Conservation (phyloP, 208 protist species). For the Leishmania amazonensis region DNA sequence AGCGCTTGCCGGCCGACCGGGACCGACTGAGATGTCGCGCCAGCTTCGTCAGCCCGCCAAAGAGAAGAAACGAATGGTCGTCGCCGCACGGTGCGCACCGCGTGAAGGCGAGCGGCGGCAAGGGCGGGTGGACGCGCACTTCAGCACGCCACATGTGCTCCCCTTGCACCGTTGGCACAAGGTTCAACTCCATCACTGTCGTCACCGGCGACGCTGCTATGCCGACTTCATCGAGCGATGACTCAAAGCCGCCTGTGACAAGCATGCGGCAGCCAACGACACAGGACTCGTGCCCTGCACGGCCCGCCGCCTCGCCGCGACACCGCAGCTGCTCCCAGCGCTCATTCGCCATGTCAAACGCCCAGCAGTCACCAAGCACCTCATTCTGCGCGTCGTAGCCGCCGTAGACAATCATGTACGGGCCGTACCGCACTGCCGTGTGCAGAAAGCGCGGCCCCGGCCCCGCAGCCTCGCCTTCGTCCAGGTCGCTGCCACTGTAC, state of each 20-base stretch:
- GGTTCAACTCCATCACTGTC: conserved; percentile 61
- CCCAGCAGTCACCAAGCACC: conserved; percentile 67
- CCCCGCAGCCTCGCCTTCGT: neutral
- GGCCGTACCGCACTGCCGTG: conserved; percentile 72
- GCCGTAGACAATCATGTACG: conserved; percentile 86
- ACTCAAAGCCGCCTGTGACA: conserved; percentile 72
- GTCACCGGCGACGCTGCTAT: conserved; percentile 11
- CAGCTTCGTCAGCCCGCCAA: conserved; percentile 64
- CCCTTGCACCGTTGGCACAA: conserved; percentile 52
- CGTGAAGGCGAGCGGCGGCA: conserved; percentile 73
- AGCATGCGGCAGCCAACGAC: conserved; percentile 79
- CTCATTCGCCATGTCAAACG: conserved; percentile 81
- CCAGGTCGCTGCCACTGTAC: neutral
- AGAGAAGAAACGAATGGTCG: conserved; percentile 73
- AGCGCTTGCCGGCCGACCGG: conserved; percentile 6
- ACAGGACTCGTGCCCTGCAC: conserved; percentile 69
- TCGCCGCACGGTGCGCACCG: conserved; percentile 72
- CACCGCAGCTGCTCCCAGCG: conserved; percentile 74
- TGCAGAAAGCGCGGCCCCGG: conserved; percentile 68
- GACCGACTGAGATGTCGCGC: conserved; percentile 15
- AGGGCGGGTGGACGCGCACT: conserved; percentile 30
- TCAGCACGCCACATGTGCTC: conserved; percentile 59
- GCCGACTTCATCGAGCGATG: conserved; percentile 43
- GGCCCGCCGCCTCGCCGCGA: conserved; percentile 30
- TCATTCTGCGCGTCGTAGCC: conserved; percentile 79